Conservation (phyloP, 2,329 filamentous ascomycete genomes). For the Ambrosiella cleistominuta region DNA sequence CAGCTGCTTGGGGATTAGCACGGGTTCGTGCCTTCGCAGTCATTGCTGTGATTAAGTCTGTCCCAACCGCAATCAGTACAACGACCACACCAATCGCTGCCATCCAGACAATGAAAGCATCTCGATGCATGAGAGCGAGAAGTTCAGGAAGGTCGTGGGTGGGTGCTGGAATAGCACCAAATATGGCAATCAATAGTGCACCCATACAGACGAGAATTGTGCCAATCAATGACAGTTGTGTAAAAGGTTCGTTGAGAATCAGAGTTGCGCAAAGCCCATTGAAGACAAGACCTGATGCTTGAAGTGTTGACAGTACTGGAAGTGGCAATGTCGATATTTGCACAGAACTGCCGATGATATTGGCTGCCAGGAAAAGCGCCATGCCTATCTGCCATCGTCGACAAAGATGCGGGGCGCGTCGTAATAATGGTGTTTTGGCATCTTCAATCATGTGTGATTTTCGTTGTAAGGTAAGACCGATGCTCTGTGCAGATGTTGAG, state of each 20-base stretch:
- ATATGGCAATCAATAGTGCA: constrained; percentile 81
- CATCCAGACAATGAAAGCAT: constrained; percentile 80
- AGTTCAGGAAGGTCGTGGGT: constrained; percentile 76
- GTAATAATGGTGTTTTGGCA: constrained; percentile 68
- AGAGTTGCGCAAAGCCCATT: constrained; percentile 95
- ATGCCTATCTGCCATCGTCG: constrained; percentile 94
- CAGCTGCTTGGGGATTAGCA: constrained; percentile 28
- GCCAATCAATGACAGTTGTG: constrained; percentile 76
- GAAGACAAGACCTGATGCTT: constrained; percentile 92
- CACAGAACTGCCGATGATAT: constrained; percentile 85
- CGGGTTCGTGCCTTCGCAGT: constrained; percentile 27
- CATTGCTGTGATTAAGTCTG: constrained; percentile 36
- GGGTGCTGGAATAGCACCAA: constrained; percentile 84
- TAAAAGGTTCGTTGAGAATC: constrained; percentile 86
- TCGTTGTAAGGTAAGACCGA: constrained; percentile 87
- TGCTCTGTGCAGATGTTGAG: constrained; percentile 85
- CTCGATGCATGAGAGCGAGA: constrained; percentile 53
- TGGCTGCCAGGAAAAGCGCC: constrained; percentile 90
- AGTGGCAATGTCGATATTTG: constrained; percentile 93
- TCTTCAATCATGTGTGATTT: constrained; percentile 98
- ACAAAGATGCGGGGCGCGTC: constrained; percentile 73
- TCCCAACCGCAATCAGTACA: constrained; percentile 44
- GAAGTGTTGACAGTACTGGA: constrained; percentile 83
- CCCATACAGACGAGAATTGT: constrained; percentile 76
- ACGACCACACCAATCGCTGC: constrained; percentile 59